Evolutionary conservation across 2,329 filamentous ascomycete species (phyloP), one percentile per base, ranked within the genome.

Genomic region (Paecilomyces sp.): DNA sequence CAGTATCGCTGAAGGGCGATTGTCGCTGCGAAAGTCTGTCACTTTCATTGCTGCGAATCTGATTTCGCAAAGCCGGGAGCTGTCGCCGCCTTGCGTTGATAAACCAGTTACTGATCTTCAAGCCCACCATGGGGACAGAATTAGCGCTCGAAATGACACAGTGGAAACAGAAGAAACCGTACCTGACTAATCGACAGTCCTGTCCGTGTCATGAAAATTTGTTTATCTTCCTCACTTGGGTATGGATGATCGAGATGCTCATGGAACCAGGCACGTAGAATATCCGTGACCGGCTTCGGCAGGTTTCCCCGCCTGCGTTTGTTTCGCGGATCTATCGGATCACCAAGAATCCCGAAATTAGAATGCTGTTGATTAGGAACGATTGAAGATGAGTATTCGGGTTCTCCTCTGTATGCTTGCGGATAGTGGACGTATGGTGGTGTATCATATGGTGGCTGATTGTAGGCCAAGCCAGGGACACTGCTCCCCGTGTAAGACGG

Each of bases 221-320:
- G 85, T 75, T 96, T 95, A 76, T 95, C 89, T 63, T 95, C 90
- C 73, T 95, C 90, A 3, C 87, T 92, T 1, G 91, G 91, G 71
- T 96, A 96, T 0, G 91, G 91, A 69, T 94, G 91, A 61, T 86
- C 81, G 7, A 92, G 75, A 72, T 94, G 89, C n/a, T 82, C 81
- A 57, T 87, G 76, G 65, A 95, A 92, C 92, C 92, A 96, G 0
- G 84, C 80, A 58, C 89, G 85, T 50, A 96, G 80, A 65, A 90
- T 87, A 70, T 92, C 89, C 0, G 91, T 96, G 0, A 91, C 90
- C 58, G 92, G 89, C 70, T 95, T 95, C n/a, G 92, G 92, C 2
- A 96, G 80, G 69, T 96, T 96, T 1, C 92, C 92, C 47, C 92
- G 83, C 57, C 91, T 82, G 71, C 81, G 79, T 67, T 82, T 83